These are phyloP conservation scores for Trametes gibbosa DNA, from an alignment of 768 basidiomycete genomes.

Conservation along the genomic window DNA sequence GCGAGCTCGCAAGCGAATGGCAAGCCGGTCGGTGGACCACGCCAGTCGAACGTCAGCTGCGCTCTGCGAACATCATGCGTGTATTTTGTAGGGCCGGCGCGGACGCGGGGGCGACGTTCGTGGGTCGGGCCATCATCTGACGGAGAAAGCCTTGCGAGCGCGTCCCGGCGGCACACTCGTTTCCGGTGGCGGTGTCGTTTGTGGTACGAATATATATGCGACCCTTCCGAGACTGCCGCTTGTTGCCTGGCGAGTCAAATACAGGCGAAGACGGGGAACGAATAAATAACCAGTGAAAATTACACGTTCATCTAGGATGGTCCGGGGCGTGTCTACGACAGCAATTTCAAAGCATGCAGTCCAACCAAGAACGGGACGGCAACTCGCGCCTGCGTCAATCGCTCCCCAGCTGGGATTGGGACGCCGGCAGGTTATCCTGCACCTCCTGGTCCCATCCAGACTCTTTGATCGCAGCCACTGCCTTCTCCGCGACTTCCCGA, in stretches of 20 bases:
- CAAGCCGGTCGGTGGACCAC: neutral
- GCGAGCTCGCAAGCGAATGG: neutral
- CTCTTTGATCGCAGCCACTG: conserved; percentile 12
- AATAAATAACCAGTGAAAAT: neutral
- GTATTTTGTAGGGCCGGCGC: neutral
- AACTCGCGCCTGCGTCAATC: neutral
- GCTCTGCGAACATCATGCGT: neutral
- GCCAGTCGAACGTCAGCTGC: conserved; percentile 5
- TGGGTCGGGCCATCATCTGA: conserved; percentile 3
- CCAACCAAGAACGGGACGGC: neutral
- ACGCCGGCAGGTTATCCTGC: conserved; percentile 13
- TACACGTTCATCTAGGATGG: neutral
- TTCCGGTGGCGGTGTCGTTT: conserved; percentile 15
- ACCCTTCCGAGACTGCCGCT: too few species aligned
- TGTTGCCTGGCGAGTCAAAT: neutral
- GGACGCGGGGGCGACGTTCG: neutral
- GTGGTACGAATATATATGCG: neutral
- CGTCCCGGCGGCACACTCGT: conserved; percentile 1
- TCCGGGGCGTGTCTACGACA: neutral
- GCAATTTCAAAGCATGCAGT: neutral
- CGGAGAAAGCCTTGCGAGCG: too few species aligned
- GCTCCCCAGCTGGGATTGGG: neutral
- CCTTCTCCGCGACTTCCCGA: conserved; percentile 27
- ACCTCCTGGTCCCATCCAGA: conserved; percentile 15
- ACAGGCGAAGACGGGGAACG: too few species aligned